Evolutionary conservation across 768 basidiomycete species (phyloP), one percentile per base, ranked within the genome.

Genomic region (Clavulina sp.): DNA sequence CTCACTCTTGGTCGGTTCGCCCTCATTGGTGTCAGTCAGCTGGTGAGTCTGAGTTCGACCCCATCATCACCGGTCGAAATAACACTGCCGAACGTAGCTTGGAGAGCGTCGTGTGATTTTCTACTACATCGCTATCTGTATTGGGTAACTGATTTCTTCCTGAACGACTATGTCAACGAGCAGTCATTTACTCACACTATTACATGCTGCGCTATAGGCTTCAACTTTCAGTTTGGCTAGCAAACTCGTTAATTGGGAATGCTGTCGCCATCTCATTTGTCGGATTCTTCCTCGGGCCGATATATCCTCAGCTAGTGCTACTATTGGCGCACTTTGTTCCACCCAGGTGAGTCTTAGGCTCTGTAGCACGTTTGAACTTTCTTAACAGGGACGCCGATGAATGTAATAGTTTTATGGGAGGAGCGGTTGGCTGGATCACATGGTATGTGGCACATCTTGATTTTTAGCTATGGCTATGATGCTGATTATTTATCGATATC

Each of bases 241-340:
- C 62, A 2, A 60, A 60, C 3, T 52, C 53, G 24, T 50, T 69
- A 28, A 56, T 66, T 29, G 66, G 60, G 19, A 63, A 65, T 50
- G 68, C 65, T 0, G 58, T 68, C 18, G 64, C 63, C 5, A 62
- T 67, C 38, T 57, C 64, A 13, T 55, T 70, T 38, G 57, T 66
- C 29, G 69, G 69, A 19, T 41, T 70, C 29, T 55, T 66, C 46
- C 57, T 70, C 6, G 69, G 66, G 1, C 67, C 65, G 9, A 58
- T 68, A 53, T 66, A 67, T 52, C 57, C 31, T 28, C 41, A 9
- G 23, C 41, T 18, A 5, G n/a, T 54, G 7, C 30, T n/a, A 16
- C 40, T 54, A 9, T 50, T 51, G 19, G 26, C 49, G 38, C 40
- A 40, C 29, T 49, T 43, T 34, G 49, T 52, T 28, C n/a, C 46